Evolutionary conservation across 176 grass and related monocot species (phyloP), one percentile per base, ranked within the genome.

Genomic region (Poa annua): DNA sequence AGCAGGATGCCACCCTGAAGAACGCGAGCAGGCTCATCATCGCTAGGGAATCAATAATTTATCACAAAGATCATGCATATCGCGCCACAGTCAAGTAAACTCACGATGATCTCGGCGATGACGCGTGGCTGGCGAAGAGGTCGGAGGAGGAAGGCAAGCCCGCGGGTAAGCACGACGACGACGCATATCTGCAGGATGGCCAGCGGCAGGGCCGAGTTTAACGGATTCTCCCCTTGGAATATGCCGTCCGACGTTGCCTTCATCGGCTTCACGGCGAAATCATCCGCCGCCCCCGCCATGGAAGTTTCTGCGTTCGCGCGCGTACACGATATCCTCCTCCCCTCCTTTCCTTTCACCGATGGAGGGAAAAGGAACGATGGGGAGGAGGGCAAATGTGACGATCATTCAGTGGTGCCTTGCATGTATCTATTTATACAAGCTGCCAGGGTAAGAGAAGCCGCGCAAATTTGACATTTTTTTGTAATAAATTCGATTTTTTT

Each of bases 111-210:
- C 80, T 92, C 90, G 7, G 90, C 90, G 64, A 92, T 81, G 64
- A 92, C 90, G 35, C 87, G 90, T 8, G 90, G 90, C 76, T 92
- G 90, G 35, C 87, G 90, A 2, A 92, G 80, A 8, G 90, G 90
- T 2, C 87, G 84, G 76, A 92, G 90, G 68, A 86, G 26, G 87
- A 86, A 71, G 65, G 90, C 90, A 17, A 92, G 87, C 14, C 64
- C 50, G 25, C 84, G 84, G 42, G 90, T 92, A 64, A 92, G 80
- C 70, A 81, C 70, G 71, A 92, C 62, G 26, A 92, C 90, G 21
- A 89, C 38, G 87, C 87, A 92, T n/a, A 92, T 92, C 81, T 92
- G 90, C 19, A 92, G 87, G 64, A 92, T 90, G 66, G 86, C 86
- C 7, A 90, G 85, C 32, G 88, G 88, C 48, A 93, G 78, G 5